These are phyloP conservation scores for Pleurotus djamor DNA, from an alignment of 768 basidiomycete genomes.

Conservation along the genomic window DNA sequence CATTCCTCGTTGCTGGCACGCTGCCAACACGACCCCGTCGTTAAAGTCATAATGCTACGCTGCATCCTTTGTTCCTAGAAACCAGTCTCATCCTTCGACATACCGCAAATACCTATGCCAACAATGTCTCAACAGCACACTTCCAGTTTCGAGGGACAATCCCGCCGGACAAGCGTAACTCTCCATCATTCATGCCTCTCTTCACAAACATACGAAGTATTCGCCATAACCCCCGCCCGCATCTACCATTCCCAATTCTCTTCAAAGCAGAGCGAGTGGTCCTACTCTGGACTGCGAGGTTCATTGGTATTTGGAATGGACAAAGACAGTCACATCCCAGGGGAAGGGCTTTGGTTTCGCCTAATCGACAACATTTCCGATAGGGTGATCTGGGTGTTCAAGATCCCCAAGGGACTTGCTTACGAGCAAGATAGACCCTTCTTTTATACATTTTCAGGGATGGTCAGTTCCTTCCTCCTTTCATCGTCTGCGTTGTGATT, in stretches of 20 bases:
- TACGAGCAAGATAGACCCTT: conserved; percentile 88
- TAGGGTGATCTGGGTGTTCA: conserved; percentile 69
- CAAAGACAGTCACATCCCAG: conserved; percentile 14
- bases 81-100: background rate
- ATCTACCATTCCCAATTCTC: conserved; percentile 62
- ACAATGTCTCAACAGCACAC: conserved; percentile 1
- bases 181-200: conserved; percentile 26
- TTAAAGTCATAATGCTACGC: background rate
- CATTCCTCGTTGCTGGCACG: background rate
- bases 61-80: background rate
- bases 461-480: conserved; percentile 39
- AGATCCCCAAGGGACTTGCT: conserved; percentile 54
- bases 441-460: conserved; percentile 87
- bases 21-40: background rate
- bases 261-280: conserved; percentile 49
- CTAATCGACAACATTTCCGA: conserved; percentile 55
- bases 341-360: conserved; percentile 56
- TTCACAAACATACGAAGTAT: conserved; percentile 38
- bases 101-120: background rate
- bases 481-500: background rate
- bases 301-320: conserved; percentile 55
- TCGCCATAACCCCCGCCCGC: conserved; percentile 54
- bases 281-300: conserved; percentile 57
- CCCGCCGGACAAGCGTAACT: conserved; percentile 2
- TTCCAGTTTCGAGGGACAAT: conserved; percentile 4